Percentiles rank a stretch among this genome's conserved stretches.
Evolutionary conservation across 805 yeast species (phyloP).

Genomic region (Suhomyces pyralidae): DNA sequence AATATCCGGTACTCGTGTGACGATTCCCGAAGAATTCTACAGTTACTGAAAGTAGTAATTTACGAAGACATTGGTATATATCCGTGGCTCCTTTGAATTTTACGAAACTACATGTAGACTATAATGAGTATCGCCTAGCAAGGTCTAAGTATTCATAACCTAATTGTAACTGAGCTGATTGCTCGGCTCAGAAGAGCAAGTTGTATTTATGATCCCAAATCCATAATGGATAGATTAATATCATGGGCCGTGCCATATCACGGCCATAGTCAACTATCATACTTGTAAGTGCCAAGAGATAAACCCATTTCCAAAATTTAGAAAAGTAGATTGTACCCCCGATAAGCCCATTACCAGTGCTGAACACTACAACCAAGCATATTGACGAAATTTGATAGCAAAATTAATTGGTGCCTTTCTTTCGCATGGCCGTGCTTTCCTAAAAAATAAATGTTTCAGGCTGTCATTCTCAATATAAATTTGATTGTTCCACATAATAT

Average conservation of each 20-base stretch:
- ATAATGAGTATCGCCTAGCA: neutral
- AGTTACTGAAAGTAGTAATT: no score
- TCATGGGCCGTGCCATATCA: neutral
- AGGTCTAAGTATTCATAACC: neutral
- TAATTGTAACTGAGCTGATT: neutral
- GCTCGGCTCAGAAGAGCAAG: neutral
- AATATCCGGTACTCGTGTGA: neutral
- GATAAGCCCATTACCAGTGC: neutral
- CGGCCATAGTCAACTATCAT: neutral
- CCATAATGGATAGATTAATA: no score
- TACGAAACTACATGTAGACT: neutral
- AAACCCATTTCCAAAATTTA: no score
- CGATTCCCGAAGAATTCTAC: neutral
- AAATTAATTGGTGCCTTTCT: neutral
- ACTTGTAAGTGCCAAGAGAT: neutral
- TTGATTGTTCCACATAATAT: neutral
- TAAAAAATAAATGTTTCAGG: neutral
- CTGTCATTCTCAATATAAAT: neutral
- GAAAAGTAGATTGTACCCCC: neutral
- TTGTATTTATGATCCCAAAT: no score
- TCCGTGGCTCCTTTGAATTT: neutral
- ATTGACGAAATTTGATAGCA: neutral
- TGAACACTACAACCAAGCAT: neutral
- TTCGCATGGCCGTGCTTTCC: neutral
- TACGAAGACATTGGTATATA: neutral